Evolutionary conservation across 495 filamentous ascomycete species (phyloP).

Genomic region (Patellaria atrata): DNA sequence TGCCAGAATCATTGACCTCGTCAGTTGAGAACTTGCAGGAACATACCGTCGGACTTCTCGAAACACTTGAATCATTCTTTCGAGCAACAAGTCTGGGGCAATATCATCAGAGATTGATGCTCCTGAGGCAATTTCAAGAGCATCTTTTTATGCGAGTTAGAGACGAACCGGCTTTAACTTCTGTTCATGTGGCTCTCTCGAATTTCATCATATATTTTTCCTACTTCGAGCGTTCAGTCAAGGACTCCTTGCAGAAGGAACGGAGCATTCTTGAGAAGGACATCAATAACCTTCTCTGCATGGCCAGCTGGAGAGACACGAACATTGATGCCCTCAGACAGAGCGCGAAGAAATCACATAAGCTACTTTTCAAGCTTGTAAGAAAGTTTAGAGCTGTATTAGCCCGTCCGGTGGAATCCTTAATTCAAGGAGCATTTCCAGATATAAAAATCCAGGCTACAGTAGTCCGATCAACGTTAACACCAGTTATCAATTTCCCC

Average conservation of each 20-base stretch:
- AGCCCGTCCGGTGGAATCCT: slow-evolving; percentile 48
- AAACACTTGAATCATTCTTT: slow-evolving; percentile 62
- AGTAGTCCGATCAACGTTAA: slow-evolving; percentile 7
- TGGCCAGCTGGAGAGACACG: slow-evolving; percentile 93
- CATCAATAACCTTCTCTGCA: slow-evolving; percentile 71
- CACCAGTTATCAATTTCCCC: no score
- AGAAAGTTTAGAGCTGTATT: slow-evolving; percentile 70
- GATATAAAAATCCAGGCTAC: slow-evolving; percentile 22
- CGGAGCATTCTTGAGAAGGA: slow-evolving; percentile 61
- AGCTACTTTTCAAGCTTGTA: slow-evolving; percentile 81
- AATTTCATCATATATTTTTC: slow-evolving; percentile 65
- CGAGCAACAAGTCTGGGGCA: slow-evolving; percentile 62
- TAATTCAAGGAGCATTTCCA: slow-evolving; percentile 53
- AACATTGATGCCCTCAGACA: slow-evolving; percentile 80
- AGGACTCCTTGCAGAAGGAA: slow-evolving; percentile 46
- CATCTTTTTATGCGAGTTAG: slow-evolving; percentile 43
- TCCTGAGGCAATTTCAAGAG: slow-evolving; percentile 56
- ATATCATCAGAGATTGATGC: slow-evolving; percentile 51
- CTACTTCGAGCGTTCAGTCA: slow-evolving; percentile 49
- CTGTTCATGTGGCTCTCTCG: slow-evolving; percentile 44
- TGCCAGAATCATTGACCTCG: slow-evolving; percentile 42
- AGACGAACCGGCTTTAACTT: slow-evolving; percentile 38
- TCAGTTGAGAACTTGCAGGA: slow-evolving; percentile 37
- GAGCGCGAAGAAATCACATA: slow-evolving; percentile 77
- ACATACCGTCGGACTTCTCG: slow-evolving; percentile 53